Evolutionary conservation across 2,329 filamentous ascomycete species (phyloP), one percentile per base, ranked within the genome.

Genomic region (Penicillium paneum): DNA sequence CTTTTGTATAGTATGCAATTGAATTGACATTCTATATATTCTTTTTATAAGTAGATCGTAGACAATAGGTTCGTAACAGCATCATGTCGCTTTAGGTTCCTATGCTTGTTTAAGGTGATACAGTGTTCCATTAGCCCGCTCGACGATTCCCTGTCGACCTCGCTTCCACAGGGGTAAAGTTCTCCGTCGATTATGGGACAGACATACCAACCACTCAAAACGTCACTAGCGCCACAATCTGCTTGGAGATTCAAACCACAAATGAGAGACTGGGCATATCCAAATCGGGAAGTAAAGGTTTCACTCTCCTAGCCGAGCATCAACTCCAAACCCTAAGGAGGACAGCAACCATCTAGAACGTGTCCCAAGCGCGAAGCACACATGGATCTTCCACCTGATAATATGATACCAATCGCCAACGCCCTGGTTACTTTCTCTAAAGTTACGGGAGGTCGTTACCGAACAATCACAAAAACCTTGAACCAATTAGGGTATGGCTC

Each of bases 1-100:
- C 46, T 49, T 56, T 49, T 63, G 58, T 60, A 63, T 49, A 63
- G 58, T 47, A 43, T 34, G 52, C 52, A 31, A 54, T 57, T 46
- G 31, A 52, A 41, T 46, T 42, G 48, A 10, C 13, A 28, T 52
- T 52, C 41, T 52, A 29, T 55, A 26, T 28, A 52, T 17, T 26
- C 24, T 3, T 35, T 36, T 3, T 10, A 19, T n/a, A 3, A 26
- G 3, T 8, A 19, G 1, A 13, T 21, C 8, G 26, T 31, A 29
- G 26, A 19, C 7, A 19, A 3, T 5, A 43, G 26, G 13, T 26
- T 26, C 4, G 3, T 2, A 29, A 13, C 6, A 17, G 40, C 17
- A 11, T 17, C n/a, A 4, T 12, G n/a, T 13, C 10, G 8, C 24
- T 35, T 29, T 38, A 29, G 10, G 12, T 31, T 24, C 8, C n/a